Conservation (phyloP, 352 stramenopile species). For the Pythium sukuiense region DNA sequence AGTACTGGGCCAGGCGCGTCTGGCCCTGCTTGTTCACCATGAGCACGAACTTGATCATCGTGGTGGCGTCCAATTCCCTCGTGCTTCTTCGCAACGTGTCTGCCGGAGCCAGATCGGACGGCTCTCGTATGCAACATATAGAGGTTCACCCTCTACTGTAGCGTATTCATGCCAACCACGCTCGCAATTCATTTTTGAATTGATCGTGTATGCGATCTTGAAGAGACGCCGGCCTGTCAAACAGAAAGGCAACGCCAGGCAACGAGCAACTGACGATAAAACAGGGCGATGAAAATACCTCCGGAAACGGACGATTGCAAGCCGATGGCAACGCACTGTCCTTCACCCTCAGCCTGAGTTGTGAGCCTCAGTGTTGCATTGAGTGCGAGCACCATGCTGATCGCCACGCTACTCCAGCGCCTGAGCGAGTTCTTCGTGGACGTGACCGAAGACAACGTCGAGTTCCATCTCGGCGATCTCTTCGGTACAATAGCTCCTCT, state of each 20-base stretch:
- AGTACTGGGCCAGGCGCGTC: constrained; percentile 99
- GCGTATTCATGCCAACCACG: background rate
- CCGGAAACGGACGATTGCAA: constrained; percentile 5
- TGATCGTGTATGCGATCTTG: constrained; percentile 17
- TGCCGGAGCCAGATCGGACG: background rate
- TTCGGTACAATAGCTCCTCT: constrained; percentile 40
- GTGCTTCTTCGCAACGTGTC: constrained; percentile 13
- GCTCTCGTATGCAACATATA: background rate
- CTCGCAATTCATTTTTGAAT: constrained; percentile 5
- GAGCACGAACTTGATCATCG: constrained; percentile 95
- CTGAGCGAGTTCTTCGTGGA: constrained; percentile 70
- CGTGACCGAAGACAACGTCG: constrained; percentile 52
- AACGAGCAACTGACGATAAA: background rate
- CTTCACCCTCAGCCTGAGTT: background rate
- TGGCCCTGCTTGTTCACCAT: constrained; percentile 99
- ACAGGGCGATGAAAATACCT: background rate
- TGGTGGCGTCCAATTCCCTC: constrained; percentile 11
- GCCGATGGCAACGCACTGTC: background rate
- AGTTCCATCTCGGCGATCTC: constrained; percentile 70
- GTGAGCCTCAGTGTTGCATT: background rate
- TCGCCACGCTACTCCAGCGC: constrained; percentile 50
- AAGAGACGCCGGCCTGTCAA: constrained; percentile 9
- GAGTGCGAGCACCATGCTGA: constrained; percentile 41
- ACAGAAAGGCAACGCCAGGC: constrained; percentile 2
- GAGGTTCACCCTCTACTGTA: constrained; percentile 15